Conservation (phyloP, 495 filamentous ascomycete species). For the Tuber aestivum region DNA sequence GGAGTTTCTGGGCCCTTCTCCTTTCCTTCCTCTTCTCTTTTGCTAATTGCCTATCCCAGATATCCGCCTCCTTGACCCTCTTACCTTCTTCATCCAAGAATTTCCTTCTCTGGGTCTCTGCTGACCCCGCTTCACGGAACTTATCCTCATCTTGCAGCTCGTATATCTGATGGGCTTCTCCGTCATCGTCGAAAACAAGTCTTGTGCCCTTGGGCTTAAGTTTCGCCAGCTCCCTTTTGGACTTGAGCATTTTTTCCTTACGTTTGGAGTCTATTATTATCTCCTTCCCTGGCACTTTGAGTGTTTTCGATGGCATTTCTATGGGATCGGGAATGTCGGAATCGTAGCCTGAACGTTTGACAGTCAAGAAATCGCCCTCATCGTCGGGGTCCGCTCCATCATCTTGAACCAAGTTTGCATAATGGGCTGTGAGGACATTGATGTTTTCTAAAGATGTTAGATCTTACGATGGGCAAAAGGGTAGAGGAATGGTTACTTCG, state of each 20-base stretch:
- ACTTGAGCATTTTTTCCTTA: conserved; percentile 82
- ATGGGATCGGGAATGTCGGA: conserved; percentile 42
- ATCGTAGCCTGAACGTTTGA: conserved; percentile 62
- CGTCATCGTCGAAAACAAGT: conserved; percentile 88
- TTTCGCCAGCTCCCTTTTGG: conserved; percentile 88
- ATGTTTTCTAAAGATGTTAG: conserved; percentile 57
- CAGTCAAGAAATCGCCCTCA: conserved; percentile 75
- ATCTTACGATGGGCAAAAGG: not conserved
- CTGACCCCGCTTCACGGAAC: conserved; percentile 67
- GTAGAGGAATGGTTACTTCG: conserved; percentile 62
- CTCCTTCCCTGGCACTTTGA: conserved; percentile 50
- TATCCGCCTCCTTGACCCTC: conserved; percentile 69
- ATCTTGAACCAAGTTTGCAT: conserved; percentile 73
- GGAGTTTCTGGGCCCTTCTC: conserved; percentile 68
- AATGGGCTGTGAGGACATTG: conserved; percentile 87
- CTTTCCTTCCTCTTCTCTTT: conserved; percentile 79
- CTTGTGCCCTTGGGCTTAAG: conserved; percentile 77
- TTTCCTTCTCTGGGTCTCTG: conserved; percentile 63
- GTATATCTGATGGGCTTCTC: conserved; percentile 73
- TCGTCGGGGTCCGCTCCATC: conserved; percentile 52
- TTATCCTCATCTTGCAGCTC: conserved; percentile 75
- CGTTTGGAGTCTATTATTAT: conserved; percentile 87
- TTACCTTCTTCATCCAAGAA: conserved; percentile 70
- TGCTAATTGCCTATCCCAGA: conserved; percentile 70
- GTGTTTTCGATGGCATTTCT: conserved; percentile 47